These are phyloP conservation scores for Plasmodium vivax DNA, from an alignment of 169 alveolate species.

Conservation along the genomic window DNA sequence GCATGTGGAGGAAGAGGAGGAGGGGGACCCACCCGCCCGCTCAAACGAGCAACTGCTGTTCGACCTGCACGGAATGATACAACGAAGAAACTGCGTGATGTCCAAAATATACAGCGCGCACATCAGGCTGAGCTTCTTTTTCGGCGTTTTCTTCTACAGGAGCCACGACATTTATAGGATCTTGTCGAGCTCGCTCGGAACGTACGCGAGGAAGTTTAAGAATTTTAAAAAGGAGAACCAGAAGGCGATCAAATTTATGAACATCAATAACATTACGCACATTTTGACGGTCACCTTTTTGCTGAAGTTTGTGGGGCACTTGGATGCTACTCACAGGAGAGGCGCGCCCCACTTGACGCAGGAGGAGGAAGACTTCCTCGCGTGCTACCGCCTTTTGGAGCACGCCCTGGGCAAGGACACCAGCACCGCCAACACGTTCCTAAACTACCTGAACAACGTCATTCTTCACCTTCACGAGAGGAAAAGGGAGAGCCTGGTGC, in stretches of 20 bases:
- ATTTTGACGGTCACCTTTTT: conserved; percentile 30
- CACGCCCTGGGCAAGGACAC: conserved; percentile 19
- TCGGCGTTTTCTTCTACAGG: conserved; percentile 35
- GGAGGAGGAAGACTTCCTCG: not conserved
- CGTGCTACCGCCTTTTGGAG: conserved; percentile 35
- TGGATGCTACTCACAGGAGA: not conserved
- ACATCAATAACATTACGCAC: conserved; percentile 53
- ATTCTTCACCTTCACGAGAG: conserved; percentile 51
- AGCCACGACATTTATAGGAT: conserved; percentile 15
- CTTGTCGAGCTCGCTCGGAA: conserved; percentile 34
- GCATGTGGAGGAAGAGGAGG: not conserved
- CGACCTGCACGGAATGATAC: conserved; percentile 27
- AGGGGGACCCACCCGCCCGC: not conserved
- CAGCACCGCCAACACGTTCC: conserved; percentile 5
- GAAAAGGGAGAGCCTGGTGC: conserved; percentile 47
- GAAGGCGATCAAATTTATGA: conserved; percentile 58
- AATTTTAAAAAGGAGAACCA: conserved; percentile 49
- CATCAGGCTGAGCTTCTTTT: conserved; percentile 59
- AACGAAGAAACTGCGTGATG: conserved; percentile 11
- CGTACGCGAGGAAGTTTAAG: conserved; percentile 21
- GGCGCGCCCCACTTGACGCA: not conserved
- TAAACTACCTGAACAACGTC: conserved; percentile 49
- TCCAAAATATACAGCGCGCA: conserved; percentile 70
- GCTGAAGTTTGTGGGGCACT: not conserved
- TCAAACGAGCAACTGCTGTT: conserved; percentile 20